phyloP scores from a whole-genome alignment of 768 basidiomycete species.

The Mycena alexandri region DNA sequence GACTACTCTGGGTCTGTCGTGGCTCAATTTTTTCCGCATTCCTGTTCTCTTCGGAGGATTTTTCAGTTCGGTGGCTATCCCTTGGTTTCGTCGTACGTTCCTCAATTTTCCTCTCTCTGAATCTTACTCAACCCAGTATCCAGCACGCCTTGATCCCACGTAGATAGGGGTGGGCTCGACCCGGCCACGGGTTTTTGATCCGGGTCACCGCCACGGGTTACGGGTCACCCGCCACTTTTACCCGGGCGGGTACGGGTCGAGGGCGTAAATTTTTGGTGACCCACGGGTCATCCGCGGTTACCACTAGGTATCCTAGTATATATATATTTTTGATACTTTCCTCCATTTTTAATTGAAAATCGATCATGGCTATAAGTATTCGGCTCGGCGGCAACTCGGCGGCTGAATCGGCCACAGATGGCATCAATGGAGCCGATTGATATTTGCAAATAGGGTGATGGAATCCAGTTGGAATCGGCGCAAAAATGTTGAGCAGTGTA shows the following conservation, averaged over 20 bases:
- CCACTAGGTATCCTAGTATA: not conserved
- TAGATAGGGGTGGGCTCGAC: not conserved
- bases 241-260: not conserved
- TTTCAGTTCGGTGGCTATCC: not conserved
- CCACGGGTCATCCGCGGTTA: conserved; percentile 2
- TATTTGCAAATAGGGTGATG: too few species aligned
- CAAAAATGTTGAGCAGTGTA: too few species aligned
- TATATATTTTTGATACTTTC: not conserved
- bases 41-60: conserved; percentile 26
- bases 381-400: too few species aligned
- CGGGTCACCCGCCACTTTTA: conserved; percentile 6
- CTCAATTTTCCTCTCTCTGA: not conserved
- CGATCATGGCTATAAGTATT: too few species aligned
- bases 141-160: too few species aligned
- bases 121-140: too few species aligned
- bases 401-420: too few species aligned
- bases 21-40: conserved; percentile 21
- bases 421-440: too few species aligned
- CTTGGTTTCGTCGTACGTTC: not conserved
- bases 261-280: not conserved
- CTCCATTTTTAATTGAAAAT: too few species aligned
- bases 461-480: too few species aligned
- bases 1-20: conserved; percentile 35
- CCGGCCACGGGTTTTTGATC: not conserved
- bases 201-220: conserved; percentile 1